phyloP scores from a whole-genome alignment of 2,329 filamentous ascomycete species.

The Epichloe sylvatica region DNA sequence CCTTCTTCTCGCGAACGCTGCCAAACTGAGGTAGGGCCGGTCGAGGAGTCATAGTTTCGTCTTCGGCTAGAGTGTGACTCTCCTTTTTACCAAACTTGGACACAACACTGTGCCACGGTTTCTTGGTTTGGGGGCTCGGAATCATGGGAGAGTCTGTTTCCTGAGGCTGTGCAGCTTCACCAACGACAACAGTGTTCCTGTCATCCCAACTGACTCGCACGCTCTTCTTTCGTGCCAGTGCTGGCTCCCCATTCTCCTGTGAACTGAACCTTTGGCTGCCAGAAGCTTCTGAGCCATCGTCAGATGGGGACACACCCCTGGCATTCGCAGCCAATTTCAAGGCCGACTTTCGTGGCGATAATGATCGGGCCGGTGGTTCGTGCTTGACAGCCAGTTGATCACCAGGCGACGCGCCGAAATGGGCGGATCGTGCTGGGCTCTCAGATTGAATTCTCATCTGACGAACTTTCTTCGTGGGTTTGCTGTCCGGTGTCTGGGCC shows the following conservation, averaged over 20 bases:
- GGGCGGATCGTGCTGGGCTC: conserved; percentile 55
- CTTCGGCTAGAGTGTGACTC: conserved; percentile 35
- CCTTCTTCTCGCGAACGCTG: conserved; percentile 52
- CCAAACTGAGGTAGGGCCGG: conserved; percentile 63
- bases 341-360: conserved; percentile 66
- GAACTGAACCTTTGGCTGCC: conserved; percentile 13
- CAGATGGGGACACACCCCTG: conserved; percentile 34
- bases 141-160: conserved; percentile 26
- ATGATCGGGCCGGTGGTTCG: conserved; percentile 53
- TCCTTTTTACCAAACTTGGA: conserved; percentile 39
- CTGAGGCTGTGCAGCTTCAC: conserved; percentile 27
- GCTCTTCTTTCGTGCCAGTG: conserved; percentile 43
- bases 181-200: conserved; percentile 39
- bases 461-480: conserved; percentile 7
- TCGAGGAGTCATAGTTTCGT: conserved; percentile 59
- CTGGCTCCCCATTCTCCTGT: conserved; percentile 22
- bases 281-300: conserved; percentile 33
- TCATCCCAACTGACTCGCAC: conserved; percentile 71
- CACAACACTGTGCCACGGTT: conserved; percentile 39
- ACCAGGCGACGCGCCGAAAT: conserved; percentile 43
- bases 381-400: conserved; percentile 47
- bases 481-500: background rate
- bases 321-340: conserved; percentile 49
- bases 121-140: conserved; percentile 23
- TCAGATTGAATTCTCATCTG: conserved; percentile 30